A percentile compares a stretch with the other conserved stretches of the same genome.
phyloP scores from a whole-genome alignment of 2,329 filamentous ascomycete species.

The Arthrobotrys iridis region DNA sequence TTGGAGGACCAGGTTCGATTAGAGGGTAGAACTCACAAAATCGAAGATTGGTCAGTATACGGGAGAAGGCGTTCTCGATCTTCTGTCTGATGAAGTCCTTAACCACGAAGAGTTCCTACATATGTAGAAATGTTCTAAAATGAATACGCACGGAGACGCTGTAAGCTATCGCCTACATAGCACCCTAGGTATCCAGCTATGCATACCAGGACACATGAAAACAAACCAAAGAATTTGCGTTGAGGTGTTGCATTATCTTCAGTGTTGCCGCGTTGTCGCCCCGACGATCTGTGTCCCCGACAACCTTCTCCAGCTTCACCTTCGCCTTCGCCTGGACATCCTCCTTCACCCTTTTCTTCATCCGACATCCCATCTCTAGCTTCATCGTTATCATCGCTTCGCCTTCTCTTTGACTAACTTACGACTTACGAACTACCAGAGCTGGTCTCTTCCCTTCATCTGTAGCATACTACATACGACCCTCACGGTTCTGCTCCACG shows the following conservation, averaged over 20 bases:
- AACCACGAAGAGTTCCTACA: neutral
- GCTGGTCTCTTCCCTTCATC: slow-evolving; percentile 37
- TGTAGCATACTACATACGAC: neutral
- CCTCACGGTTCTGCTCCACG: neutral
- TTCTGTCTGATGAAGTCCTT: neutral
- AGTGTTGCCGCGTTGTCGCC: slow-evolving; percentile 23
- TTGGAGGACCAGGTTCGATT: too few species aligned
- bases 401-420: slow-evolving; percentile 7
- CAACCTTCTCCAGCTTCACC: neutral
- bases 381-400: slow-evolving; percentile 6
- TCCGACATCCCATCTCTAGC: neutral
- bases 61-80: neutral
- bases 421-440: slow-evolving; percentile 36
- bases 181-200: too few species aligned
- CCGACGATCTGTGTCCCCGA: neutral
- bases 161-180: too few species aligned
- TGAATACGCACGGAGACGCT: too few species aligned
- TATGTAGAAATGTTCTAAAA: neutral
- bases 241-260: slow-evolving; percentile 10
- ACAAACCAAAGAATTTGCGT: too few species aligned
- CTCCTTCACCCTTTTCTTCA: neutral
- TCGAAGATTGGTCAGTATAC: neutral
- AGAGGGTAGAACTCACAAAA: neutral
- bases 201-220: too few species aligned
- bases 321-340: too few species aligned